phyloP scores from a whole-genome alignment of 805 yeast species.

The Cephaloascus albidus region DNA sequence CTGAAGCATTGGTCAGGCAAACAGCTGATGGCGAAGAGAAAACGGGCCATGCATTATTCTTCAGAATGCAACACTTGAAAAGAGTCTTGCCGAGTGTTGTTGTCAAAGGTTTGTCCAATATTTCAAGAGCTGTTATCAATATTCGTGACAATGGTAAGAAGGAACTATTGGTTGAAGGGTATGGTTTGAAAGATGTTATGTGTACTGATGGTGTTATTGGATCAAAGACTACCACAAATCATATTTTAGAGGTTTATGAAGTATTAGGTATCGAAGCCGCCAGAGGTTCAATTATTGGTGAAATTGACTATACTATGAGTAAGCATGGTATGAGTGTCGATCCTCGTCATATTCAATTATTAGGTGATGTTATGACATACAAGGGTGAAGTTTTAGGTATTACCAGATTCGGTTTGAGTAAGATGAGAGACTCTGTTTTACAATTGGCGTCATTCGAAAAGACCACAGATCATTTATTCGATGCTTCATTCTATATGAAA shows the following conservation, averaged over 20 bases:
- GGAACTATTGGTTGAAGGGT: conserved; percentile 94
- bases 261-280: conserved; percentile 99
- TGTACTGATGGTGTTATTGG: conserved; percentile 95
- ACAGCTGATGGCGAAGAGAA: conserved; percentile 22
- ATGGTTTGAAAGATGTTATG: conserved; percentile 94
- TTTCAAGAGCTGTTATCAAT: conserved; percentile 93
- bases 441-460: conserved; percentile 97
- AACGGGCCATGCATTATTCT: conserved; percentile 51
- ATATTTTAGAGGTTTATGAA: conserved; percentile 77
- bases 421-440: conserved; percentile 96
- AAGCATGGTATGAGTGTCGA: conserved; percentile 99
- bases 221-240: conserved; percentile 79
- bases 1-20: conserved; percentile 11
- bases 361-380: conserved; percentile 98
- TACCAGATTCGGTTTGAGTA: conserved; percentile 94
- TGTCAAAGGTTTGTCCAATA: conserved; percentile 87
- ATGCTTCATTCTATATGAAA: conserved; percentile 97
- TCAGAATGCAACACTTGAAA: conserved; percentile 82
- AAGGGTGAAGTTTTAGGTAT: conserved; percentile 98
- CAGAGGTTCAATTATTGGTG: conserved; percentile 82
- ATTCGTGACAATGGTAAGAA: conserved; percentile 79
- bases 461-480: conserved; percentile 96
- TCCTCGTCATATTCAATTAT: conserved; percentile 95
- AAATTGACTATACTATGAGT: conserved; percentile 96
- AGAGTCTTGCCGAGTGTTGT: conserved; percentile 81